Base-by-base conservation (phyloP, 495 filamentous ascomycete species). In the Tricharina praecox region DNA sequence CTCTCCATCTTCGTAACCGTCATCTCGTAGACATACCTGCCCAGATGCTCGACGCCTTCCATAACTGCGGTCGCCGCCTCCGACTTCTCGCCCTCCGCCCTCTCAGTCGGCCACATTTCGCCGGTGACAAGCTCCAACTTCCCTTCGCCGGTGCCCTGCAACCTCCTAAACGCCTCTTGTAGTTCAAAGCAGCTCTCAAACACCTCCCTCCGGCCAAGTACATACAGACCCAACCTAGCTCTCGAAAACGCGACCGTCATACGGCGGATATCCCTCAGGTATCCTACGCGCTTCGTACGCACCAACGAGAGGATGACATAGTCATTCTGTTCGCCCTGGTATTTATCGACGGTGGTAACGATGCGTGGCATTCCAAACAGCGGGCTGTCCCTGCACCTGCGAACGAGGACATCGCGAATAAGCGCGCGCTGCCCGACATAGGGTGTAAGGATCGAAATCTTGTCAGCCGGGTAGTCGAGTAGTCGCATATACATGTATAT, bases 291-390 rank as follows among this genome's bases (percentile, higher is more conserved):
- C 37, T 79, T 81, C 26, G 92, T 95, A 40, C 90, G 78, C 25
- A 82, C 85, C 43, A 97, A 70, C 4, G 85, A 93, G 50, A 97
- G 77, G 53, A 97, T 86, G 50, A 97, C 76, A 60, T 94, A 96
- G 58, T 95, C 90, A 65, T 96, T 99, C 67, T 99, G 90, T 70
- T 96, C 92, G 53, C 90, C 90, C 68, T 99, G 90, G 55, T 95
- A 99, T 63, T 92, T 93, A 64, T 99, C 90, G 46, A 99, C 92
- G 15, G 92, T 96, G 1, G 81, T 83, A 21, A 99, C 85, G 38
- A 82, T 78, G 62, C 79, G 81, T 32, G 90, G 90, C 66, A 94
- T 65, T 9, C 92, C 87, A 65, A 99, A 99, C 23, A 99, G 65
- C 2, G 76, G 64, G 52, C 82, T 90, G 56, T 76, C 81, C 8